Base-by-base conservation (phyloP, 2,329 filamentous ascomycete genomes). In the Colletotrichum sojae region DNA sequence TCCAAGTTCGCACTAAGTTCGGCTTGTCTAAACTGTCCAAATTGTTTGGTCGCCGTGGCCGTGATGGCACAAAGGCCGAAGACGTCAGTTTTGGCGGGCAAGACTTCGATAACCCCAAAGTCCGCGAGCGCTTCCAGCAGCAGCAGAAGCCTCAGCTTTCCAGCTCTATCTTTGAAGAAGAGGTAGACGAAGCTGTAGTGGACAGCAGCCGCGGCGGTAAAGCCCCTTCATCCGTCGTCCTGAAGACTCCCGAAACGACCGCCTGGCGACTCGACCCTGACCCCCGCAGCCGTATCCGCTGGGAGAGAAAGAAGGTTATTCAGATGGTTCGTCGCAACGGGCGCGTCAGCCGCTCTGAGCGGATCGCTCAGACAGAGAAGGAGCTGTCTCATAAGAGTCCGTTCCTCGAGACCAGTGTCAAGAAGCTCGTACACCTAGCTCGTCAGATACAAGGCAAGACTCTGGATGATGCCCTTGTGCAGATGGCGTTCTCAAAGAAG, bases 401-500 rank as follows among this genome's bases (percentile, higher is more conserved):
- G 54, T 88, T 89, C 73, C 88, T 98, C 78, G 91, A 94, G 75
- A 98, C 96, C 2, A 94, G 91, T 56, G 85, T 93, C 72, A 99
- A 99, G 89, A 99, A 99, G 84, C 86, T 99, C 63, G 91, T 92
- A 60, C 91, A 93, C 75, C 83, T 99, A 57, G 91, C 95, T 25
- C 90, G 92, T 63, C 96, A 98, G 83, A 96, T 99, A 76, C 88
- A 90, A 2, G 96, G 96, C 73, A 98, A 98, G 88, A 91, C 91
- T n/a, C 86, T 99, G 70, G 94, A 97, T 67, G 95, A 99, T 43
- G 96, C 96, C 15, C 93, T 98, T 73, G 83, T 93, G 63, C 96
- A 99, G 85, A 97, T 99, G 94, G 89, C 91, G 64, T 98, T 95
- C 84, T 95, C 92, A 80, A 94, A 94, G 85, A 99, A 99, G 89